Evolutionary conservation across 352 stramenopile genomes (phyloP), one percentile per base, ranked within the genome.

Genomic region (Globisporangium parvum): DNA sequence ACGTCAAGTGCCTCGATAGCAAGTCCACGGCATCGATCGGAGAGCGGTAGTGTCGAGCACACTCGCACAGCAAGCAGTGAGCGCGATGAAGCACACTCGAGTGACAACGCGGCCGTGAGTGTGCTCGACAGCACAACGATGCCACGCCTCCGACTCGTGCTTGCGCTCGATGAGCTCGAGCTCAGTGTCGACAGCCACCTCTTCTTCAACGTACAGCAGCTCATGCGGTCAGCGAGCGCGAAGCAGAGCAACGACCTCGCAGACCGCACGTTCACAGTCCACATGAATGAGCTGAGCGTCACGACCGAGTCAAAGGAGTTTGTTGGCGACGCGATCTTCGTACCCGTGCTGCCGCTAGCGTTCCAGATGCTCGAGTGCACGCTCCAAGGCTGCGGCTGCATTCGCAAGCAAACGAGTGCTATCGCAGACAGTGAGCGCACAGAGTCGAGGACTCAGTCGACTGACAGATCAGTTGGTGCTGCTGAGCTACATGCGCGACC

Each of bases 311-410:
- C 73, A 18, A 80, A 73, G 33, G 76, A 88, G 62, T 88, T 88
- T 45, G 57, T 71, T 0, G 76, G 76, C 40, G 76, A 79, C 52
- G 59, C 74, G 14, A 72, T 87, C 18, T 88, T 88, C 53, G 78
- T 87, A 12, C 76, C 78, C 23, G 71, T 78, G 42, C 60, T 88
- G 21, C 78, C 78, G 0, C 54, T 88, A 0, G 76, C 76, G 14
- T 86, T 87, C 48, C 78, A 88, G 47, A 86, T 88, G 72, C 78
- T 87, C 12, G 76, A 88, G 53, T 88, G 78, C 28, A 73, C 71
- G 37, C 66, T 88, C 20, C 69, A 79, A 49, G 72, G 77, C 55
- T 88, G 78, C 42, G 69, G 63, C 2, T 88, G 78, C 37, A 57
- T 75, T 45, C 52, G 66, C 28, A 51, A 53, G 31, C 31, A 37